Percentiles rank a stretch among this genome's conserved stretches.
Conservation (phyloP, 2,329 filamentous ascomycete species). For the Fulvia fulva region DNA sequence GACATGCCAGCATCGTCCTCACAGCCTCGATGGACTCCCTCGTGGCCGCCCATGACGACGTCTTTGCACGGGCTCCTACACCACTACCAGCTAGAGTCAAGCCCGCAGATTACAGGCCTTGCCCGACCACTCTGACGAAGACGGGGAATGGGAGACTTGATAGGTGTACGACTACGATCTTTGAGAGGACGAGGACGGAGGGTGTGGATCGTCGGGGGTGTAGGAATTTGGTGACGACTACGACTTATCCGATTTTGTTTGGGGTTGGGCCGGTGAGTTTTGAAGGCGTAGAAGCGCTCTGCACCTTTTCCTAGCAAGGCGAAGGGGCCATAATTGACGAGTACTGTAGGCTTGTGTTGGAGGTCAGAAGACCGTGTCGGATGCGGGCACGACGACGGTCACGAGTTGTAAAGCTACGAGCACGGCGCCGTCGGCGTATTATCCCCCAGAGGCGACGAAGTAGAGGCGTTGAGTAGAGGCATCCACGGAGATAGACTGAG, state of each 20-base stretch:
- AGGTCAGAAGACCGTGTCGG: slow-evolving; percentile 5
- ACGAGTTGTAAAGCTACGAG: slow-evolving; percentile 6
- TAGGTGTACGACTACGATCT: slow-evolving; percentile 13
- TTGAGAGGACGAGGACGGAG: slow-evolving; percentile 6
- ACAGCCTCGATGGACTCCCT: background rate
- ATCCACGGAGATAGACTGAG: background rate
- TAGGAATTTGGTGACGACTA: slow-evolving; percentile 10
- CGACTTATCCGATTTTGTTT: slow-evolving; percentile 1
- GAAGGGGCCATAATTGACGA: background rate
- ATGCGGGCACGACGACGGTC: slow-evolving; percentile 15
- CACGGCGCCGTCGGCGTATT: background rate
- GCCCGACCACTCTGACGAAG: slow-evolving; percentile 13
- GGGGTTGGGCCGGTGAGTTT: slow-evolving; percentile 14
- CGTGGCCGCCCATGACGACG: background rate
- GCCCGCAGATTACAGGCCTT: slow-evolving; percentile 1
- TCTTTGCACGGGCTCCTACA: slow-evolving; percentile 2
- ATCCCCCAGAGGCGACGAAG: background rate
- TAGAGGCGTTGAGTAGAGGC: background rate
- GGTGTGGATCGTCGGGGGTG: slow-evolving; percentile 18
- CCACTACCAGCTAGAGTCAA: background rate
- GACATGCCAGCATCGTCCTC: background rate
- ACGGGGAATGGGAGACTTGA: slow-evolving; percentile 4
- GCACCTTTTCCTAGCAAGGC: too few species aligned
- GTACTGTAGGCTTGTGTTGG: slow-evolving; percentile 5
- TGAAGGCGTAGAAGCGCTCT: too few species aligned